Evolutionary conservation across 1,139 yeast genomes (phyloP), one percentile per base, ranked within the genome.

Genomic region (Candida sp.): DNA sequence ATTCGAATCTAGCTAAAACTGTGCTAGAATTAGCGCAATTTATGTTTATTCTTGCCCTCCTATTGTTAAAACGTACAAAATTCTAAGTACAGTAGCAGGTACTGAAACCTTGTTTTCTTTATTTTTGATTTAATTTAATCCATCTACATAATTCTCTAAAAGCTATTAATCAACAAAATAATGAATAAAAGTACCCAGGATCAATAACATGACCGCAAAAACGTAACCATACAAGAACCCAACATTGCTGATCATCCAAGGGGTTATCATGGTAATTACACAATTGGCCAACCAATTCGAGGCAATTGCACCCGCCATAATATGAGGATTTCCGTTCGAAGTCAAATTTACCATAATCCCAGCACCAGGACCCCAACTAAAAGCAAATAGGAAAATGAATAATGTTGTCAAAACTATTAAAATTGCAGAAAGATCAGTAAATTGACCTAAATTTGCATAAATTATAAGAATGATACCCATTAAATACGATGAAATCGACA

Each of bases 321-420:
- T 54, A 5, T 42, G 38, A 11, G 55, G 47, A 42, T 59, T 55
- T 33, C 59, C 54, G 22, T 55, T 54, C 21, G 64, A 55, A 9
- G 64, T 41, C 21, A 54, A 54, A 42, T 56, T 61, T 43, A 56
- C 53, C 19, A 66, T 19, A 6, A 67, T 55, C 0, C 64, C 63
- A n/a, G 61, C 49, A 22, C 65, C 51, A 1, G 71, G 70, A 3
- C 73, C 72, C 73, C 72, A 66, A 35, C 64, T 57, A 6, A 55
- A 41, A 5, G 72, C 56, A 47, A 66, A 66, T 4, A 48, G 44
- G 9, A 64, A 47, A 22, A 66, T 51, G 32, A 61, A 61, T 7
- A 45, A 27, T 41, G 59, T 46, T 36, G 47, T 33, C n/a, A 41
- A 22, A 8, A 43, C 35, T 11, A 48, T 36, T 9, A 30, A 38